Evolutionary conservation across 257 asterid species (phyloP), one percentile per base, ranked within the genome.

Genomic region (Plantago major): DNA sequence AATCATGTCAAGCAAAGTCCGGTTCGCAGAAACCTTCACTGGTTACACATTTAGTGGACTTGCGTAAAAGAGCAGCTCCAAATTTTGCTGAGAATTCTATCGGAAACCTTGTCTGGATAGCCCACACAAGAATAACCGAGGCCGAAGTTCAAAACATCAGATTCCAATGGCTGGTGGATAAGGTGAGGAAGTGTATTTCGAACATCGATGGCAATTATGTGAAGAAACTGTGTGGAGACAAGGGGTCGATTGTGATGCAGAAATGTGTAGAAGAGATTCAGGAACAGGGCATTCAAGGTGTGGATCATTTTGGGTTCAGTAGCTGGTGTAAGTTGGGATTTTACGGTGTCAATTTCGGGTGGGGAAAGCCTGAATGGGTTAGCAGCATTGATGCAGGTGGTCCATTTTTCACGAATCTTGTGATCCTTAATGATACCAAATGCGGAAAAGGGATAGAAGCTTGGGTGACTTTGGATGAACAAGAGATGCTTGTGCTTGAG

Each of bases 281-380:
- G 44, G 94, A 76, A 3, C 56, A 76, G 37, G 89, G 81, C 5
- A 43, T 71, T 12, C 62, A 33, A 55, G 73, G 76, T 18, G 84
- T 73, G 67, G 80, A 79, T 55, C 77, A 75, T 26, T 60, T 75
- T 43, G 89, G 85, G 1, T 84, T 86, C 66, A 81, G 82, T 1
- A 90, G 97, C 49, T 87, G 96, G 97, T 81, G 93, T 18, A 85
- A 79, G 58, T 69, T 85, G 46, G 93, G 90, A 4, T 85, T 79
- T 51, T 90, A 90, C 48, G 83, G 78, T 0, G 73, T 81, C 6
- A 90, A 90, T 69, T 87, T 90, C 58, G 95, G 97, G 53, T 90
- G 84, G 84, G 97, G 97, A 42, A 83, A 65, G 65, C 97, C 97
- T 1, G 26, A 66, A 3, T 90, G 96, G 93, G 84, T 87, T 5